A percentile compares a stretch with the other conserved stretches of the same genome.
Conservation (phyloP, 345 rosid species). For the Raphanus sativus region DNA sequence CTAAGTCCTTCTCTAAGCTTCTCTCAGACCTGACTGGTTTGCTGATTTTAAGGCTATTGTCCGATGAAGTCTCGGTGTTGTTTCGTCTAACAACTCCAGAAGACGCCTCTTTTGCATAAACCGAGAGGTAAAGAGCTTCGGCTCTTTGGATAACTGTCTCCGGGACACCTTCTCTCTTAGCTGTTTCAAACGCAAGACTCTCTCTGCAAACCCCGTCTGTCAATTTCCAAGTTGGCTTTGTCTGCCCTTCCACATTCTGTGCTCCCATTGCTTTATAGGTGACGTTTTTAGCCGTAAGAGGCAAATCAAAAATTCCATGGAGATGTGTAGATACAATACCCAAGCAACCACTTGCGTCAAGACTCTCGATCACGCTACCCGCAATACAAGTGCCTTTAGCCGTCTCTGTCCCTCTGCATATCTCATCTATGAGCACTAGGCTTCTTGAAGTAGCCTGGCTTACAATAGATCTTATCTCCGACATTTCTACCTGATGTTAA, state of each 20-base stretch:
- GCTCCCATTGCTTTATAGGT: constrained; percentile 87
- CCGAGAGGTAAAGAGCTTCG: constrained; percentile 64
- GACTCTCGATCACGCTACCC: constrained; percentile 79
- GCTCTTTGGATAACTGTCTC: constrained; percentile 75
- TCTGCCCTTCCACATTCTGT: constrained; percentile 61
- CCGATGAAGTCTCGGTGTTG: constrained; percentile 21
- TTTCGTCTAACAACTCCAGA: constrained; percentile 32
- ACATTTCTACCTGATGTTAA: constrained; percentile 83
- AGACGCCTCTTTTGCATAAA: constrained; percentile 23
- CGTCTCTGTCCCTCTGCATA: constrained; percentile 97
- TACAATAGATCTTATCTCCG: constrained; percentile 78
- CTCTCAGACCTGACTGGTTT: constrained; percentile 39
- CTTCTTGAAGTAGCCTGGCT: constrained; percentile 77
- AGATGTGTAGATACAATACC: constrained; percentile 94
- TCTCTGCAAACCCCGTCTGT: constrained; percentile 86
- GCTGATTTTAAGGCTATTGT: constrained; percentile 24
- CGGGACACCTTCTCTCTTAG: constrained; percentile 88
- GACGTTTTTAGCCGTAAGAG: constrained; percentile 58
- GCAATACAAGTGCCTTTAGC: constrained; percentile 97
- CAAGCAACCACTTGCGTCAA: constrained; percentile 80
- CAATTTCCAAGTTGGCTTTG: constrained; percentile 87
- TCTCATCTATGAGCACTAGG: constrained; percentile 90
- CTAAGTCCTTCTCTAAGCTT: constrained; percentile 43
- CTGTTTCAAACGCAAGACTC: constrained; percentile 99
- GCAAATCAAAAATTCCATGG: constrained; percentile 81